Percentiles rank a stretch among this genome's conserved stretches.
Evolutionary conservation across 1,139 yeast species (phyloP).

Genomic region (Candida sp.): DNA sequence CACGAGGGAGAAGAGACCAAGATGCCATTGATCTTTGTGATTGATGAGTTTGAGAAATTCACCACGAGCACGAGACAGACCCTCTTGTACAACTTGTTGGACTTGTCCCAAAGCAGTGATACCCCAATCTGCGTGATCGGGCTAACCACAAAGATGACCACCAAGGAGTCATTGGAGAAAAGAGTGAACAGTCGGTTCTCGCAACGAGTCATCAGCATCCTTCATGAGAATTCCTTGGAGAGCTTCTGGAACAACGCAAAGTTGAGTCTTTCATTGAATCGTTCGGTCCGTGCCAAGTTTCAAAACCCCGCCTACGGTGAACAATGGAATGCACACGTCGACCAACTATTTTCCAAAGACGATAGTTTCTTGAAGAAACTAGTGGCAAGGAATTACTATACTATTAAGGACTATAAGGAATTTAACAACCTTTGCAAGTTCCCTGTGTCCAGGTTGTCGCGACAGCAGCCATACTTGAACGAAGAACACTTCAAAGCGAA

Average conservation of each 20-base stretch:
- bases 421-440: constrained; percentile 55
- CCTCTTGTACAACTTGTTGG: constrained; percentile 83
- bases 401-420: constrained; percentile 61
- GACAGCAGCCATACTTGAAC: constrained; percentile 31
- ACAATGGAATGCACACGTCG: constrained; percentile 58
- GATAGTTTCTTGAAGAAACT: constrained; percentile 17
- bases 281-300: constrained; percentile 17
- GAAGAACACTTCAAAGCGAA: constrained; percentile 24
- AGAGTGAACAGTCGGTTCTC: constrained; percentile 91
- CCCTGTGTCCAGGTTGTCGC: constrained; percentile 43
- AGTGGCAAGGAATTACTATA: constrained; percentile 53
- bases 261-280: constrained; percentile 28
- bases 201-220: constrained; percentile 70
- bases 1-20: constrained; percentile 14
- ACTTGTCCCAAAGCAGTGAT: constrained; percentile 74
- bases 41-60: constrained; percentile 87
- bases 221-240: constrained; percentile 49
- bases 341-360: constrained; percentile 18
- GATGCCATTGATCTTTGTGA: constrained; percentile 72
- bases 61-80: constrained; percentile 79
- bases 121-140: constrained; percentile 89
- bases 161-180: constrained; percentile 84
- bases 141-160: constrained; percentile 71
- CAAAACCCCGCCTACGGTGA: constrained; percentile 27
- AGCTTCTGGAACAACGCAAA: constrained; percentile 45